Base-by-base conservation (phyloP, 148 eudicot genomes). In the Hydrangea macrophylla region DNA sequence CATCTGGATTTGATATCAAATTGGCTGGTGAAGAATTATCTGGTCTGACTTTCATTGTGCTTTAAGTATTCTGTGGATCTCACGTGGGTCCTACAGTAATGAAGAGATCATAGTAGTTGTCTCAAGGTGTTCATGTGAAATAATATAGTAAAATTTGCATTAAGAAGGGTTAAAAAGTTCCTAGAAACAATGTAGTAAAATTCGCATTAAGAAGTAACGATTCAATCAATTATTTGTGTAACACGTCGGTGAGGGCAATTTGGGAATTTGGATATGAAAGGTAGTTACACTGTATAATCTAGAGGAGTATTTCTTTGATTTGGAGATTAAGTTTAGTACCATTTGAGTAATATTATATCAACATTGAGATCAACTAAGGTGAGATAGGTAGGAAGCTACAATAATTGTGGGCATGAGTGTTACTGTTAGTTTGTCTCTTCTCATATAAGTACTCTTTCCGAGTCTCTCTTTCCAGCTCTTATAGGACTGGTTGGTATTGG, bases 341-440 rank as follows among this genome's bases (percentile, higher is more conserved):
- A 31, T 9, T 22, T 10, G 58, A 65, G 12, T 51, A 18, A 37
- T 62, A 22, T 23, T 20, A 10, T 9, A 24, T 2, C 26, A 31
- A 33, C 17, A 28, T 26, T 45, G 25, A 6, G 24, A 65, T 53
- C 12, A 39, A 51, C 22, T 32, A 53, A 24, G 36, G 2, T 31
- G 9, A 25, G 15, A 42, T 6, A 51, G 44, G 45, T 51, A 22
- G 59, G 69, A 65, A 53, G 42, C 69, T 17, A 31, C 57, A 31
- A 65, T 51, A 6, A 65, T 51, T 65, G 58, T n/a, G 51, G 58
- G 59, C 59, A 50, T 31, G 68, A 48, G 68, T 28, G 68, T 50
- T 27, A 48, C 57, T 65, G 42, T 50, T 57, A 64, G 27, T n/a
- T 48, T 48, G 26, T 64, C 54, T 64, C 40, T 44, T 65, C 69